phyloP scores from a whole-genome alignment of 2,329 filamentous ascomycete species.

The Paraphoma sp. region DNA sequence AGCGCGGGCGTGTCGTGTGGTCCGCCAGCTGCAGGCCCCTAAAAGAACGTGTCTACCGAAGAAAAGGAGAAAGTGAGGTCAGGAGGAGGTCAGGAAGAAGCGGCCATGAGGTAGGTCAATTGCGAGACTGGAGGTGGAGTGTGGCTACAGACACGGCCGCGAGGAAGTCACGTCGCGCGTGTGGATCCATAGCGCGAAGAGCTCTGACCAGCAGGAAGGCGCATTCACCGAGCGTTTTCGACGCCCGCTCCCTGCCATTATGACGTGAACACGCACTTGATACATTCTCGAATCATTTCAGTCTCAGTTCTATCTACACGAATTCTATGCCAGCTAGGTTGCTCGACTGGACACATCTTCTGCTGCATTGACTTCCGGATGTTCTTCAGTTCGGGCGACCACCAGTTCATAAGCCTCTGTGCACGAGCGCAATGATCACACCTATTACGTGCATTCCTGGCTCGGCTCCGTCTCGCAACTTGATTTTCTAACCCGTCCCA shows the following conservation, averaged over 20 bases:
- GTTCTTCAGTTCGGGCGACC: constrained; percentile 17
- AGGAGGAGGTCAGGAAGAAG: constrained; percentile 34
- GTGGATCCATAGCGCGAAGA: constrained; percentile 20
- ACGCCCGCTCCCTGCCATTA: constrained; percentile 13
- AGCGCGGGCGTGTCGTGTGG: constrained; percentile 31
- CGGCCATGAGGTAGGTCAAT: constrained; percentile 47
- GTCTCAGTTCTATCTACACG: not conserved
- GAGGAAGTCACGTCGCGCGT: constrained; percentile 27
- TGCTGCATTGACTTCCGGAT: not conserved
- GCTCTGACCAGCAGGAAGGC: constrained; percentile 31
- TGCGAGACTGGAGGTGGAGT: constrained; percentile 27
- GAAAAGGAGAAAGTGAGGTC: constrained; percentile 18
- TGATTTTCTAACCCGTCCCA: constrained; percentile 41
- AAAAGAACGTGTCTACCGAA: constrained; percentile 20
- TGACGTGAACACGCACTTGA: no score
- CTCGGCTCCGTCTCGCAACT: constrained; percentile 34
- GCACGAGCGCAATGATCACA: constrained; percentile 37
- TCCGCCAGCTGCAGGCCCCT: constrained; percentile 29
- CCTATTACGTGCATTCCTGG: constrained; percentile 35
- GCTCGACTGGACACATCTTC: not conserved
- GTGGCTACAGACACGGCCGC: constrained; percentile 35
- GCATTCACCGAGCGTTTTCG: constrained; percentile 19
- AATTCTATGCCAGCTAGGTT: not conserved
- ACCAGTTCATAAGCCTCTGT: constrained; percentile 20
- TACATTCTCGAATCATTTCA: not conserved